Evolutionary conservation across 164 flowering plant species (phyloP).

Genomic region (Magnolia changhungtana): DNA sequence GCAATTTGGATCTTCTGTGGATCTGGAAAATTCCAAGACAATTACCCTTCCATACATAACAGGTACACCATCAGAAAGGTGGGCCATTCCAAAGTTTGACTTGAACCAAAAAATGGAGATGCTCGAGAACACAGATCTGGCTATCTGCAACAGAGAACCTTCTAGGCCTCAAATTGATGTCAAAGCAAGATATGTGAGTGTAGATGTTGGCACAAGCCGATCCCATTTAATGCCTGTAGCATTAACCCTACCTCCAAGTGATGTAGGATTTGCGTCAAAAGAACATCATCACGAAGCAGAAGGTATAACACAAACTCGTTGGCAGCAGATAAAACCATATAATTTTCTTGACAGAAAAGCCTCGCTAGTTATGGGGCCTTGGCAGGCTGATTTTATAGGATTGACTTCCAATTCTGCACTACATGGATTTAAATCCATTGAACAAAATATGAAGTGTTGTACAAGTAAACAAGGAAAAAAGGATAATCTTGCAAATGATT

Average conservation of each 20-base stretch:
- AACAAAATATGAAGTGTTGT: slow-evolving; percentile 11
- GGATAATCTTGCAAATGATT: slow-evolving; percentile 19
- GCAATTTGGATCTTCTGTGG: neutral
- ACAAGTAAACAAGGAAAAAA: slow-evolving; percentile 9
- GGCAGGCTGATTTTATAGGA: slow-evolving; percentile 14
- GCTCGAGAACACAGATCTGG: slow-evolving; percentile 8
- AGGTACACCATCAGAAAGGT: slow-evolving; percentile 19
- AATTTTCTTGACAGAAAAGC: slow-evolving; percentile 16
- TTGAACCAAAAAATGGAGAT: slow-evolving; percentile 14
- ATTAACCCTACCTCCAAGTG: slow-evolving; percentile 12
- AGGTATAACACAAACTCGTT: slow-evolving; percentile 14
- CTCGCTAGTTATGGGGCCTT: slow-evolving; percentile 17
- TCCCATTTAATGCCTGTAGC: slow-evolving; percentile 7
- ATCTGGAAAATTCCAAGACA: neutral
- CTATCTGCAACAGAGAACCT: neutral
- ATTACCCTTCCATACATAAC: neutral
- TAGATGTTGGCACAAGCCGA: slow-evolving; percentile 7
- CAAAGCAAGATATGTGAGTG: slow-evolving; percentile 12
- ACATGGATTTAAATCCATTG: slow-evolving; percentile 1
- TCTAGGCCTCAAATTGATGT: slow-evolving; percentile 15
- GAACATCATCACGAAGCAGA: slow-evolving; percentile 15
- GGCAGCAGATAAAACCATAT: slow-evolving; percentile 14
- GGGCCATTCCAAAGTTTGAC: slow-evolving; percentile 22
- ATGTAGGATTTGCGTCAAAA: slow-evolving; percentile 10
- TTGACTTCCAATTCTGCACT: slow-evolving; percentile 15